Evolutionary conservation across 2,329 filamentous ascomycete genomes (phyloP), one percentile per base, ranked within the genome.

Genomic region (Emmonsiellopsis sp.): DNA sequence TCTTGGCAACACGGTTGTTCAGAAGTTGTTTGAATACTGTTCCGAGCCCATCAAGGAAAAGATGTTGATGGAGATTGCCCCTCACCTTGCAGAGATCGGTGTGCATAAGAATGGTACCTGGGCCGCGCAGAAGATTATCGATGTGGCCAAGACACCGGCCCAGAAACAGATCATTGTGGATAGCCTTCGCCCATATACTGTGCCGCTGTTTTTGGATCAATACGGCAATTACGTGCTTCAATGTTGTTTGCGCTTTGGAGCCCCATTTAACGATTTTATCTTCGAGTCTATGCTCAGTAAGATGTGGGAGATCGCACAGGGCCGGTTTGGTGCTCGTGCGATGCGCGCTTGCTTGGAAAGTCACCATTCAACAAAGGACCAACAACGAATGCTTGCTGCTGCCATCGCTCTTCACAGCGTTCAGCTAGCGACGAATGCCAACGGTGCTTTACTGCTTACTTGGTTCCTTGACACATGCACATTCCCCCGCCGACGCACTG

Each of bases 71-170:
- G 84, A 91, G 65, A 95, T 98, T 63, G 83, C 87, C 2, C 91
- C 92, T 54, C 91, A 96, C 66, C 81, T 97, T 67, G 90, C 92
- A 31, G 91, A 97, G 71, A 96, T 97, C 71, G 93, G 93, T 62
- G 85, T 96, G 6, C 93, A 98, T 79, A 98, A 98, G 81, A 98
- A 98, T 64, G 93, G 93, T 57, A 98, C 93, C 1, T 98, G 93
- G 93, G 93, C 93, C 52, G 93, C 93, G 1, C 93, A 98, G 73
- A 98, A 97, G 79, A 97, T 98, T 64, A 97, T 98, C 61, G 92
- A 97, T 64, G 89, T 95, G 6, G 92, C 90, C 68, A 89, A 93
- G 72, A 89, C 87, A 0, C 83, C 86, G 5, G 75, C 77, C 42
- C 91, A 97, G 72, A 92, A 93, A 84, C 74, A 77, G 46, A 75